A percentile compares a stretch with the other conserved stretches of the same genome.
phyloP scores from a whole-genome alignment of 1,284 basidiomycete genomes.

The Austroboletus novae-zelandiae region DNA sequence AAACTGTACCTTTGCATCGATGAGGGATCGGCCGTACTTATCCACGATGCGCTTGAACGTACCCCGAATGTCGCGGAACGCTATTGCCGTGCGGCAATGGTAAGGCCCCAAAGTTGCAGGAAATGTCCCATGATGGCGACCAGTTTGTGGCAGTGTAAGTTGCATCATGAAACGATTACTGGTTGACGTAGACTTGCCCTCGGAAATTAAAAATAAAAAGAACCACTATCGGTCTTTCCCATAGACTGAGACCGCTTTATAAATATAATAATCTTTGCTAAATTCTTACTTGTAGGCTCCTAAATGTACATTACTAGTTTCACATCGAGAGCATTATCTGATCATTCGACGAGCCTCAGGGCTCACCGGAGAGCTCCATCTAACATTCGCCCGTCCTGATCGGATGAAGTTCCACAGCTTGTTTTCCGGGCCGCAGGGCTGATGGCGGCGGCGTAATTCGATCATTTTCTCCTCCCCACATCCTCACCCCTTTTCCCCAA shows the following conservation, averaged over 20 bases:
- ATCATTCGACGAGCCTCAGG: neutral
- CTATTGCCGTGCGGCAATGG: neutral
- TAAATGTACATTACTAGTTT: neutral
- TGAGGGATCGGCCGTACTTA: neutral
- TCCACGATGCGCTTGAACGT: too few relatives aligned
- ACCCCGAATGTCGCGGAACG: neutral
- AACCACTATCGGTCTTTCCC: neutral
- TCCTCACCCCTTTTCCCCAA: neutral
- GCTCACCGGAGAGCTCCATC: neutral
- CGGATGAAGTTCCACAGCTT: neutral
- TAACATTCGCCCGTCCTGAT: neutral
- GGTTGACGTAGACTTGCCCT: neutral
- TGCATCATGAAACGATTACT: neutral
- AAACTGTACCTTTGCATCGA: neutral
- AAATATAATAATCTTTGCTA: neutral
- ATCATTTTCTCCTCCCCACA: neutral
- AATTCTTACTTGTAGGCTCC: neutral
- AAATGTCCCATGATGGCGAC: too few relatives aligned
- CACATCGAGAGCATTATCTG: neutral
- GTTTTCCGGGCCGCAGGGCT: neutral
- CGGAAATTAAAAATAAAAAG: neutral
- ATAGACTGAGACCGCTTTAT: neutral
- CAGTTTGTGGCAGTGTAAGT: neutral
- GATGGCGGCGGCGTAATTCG: neutral
- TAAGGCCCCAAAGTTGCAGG: neutral